Conservation (phyloP, 2,329 filamentous ascomycete species). For the Curvularia hawaiiensis region DNA sequence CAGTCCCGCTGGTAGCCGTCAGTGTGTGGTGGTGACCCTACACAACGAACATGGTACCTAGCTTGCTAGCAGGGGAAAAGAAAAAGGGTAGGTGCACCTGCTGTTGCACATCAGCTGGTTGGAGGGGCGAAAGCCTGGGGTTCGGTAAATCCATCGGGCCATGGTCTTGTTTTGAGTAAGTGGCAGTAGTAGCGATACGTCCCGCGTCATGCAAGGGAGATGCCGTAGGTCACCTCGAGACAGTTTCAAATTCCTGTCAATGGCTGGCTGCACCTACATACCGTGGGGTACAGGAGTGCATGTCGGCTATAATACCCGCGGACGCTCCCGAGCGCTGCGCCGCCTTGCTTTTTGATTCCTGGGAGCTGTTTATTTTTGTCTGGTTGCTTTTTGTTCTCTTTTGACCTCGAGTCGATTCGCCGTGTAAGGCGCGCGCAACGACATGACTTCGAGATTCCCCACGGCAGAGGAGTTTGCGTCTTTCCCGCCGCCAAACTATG, state of each 20-base stretch:
- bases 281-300: constrained; percentile 5
- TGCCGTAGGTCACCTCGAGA: constrained; percentile 9
- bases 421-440: background rate
- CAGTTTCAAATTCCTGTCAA: constrained; percentile 10
- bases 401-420: background rate
- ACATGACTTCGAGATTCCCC: constrained; percentile 35
- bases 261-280: background rate
- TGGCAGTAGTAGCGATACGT: constrained; percentile 3
- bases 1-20: background rate
- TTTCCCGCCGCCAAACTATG: constrained; percentile 39
- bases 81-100: background rate
- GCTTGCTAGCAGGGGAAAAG: background rate
- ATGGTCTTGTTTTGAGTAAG: constrained; percentile 13
- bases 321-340: constrained; percentile 9
- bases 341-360: constrained; percentile 5
- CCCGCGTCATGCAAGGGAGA: constrained; percentile 10
- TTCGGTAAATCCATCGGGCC: constrained; percentile 4
- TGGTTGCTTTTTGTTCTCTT: background rate
- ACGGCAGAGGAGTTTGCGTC: constrained; percentile 31
- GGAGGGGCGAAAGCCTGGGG: background rate
- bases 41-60: background rate
- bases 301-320: constrained; percentile 15
- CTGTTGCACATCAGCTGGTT: background rate
- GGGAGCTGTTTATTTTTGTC: background rate
- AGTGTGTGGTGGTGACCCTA: background rate